Evolutionary conservation across 129 eudicot genomes (phyloP), one percentile per base, ranked within the genome.

Genomic region (Scalesia atractyloides): DNA sequence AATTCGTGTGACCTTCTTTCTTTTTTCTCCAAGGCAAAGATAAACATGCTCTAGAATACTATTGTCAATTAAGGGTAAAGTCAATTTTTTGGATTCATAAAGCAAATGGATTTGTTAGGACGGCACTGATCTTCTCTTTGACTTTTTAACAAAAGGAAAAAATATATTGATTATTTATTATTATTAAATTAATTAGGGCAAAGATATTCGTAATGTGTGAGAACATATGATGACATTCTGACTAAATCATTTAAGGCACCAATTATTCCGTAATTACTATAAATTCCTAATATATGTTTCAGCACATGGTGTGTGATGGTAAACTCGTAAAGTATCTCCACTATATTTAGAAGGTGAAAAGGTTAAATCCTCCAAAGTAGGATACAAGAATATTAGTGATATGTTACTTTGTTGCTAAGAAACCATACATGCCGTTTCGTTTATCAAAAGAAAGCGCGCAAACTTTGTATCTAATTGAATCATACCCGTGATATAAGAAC

Each of bases 81-180:
- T 17, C 59, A 52, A 18, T 19, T 19, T 7, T 18, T 54, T 18
- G 60, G 26, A 17, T 53, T 33, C 60, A 54, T 54, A 54, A 54
- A 54, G 60, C 30, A 54, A 54, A 54, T 54, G 60, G 60, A 19
- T 54, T 54, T 18, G 60, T 54, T 54, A 54, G 6, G 12, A 54
- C 13, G 26, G 20, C 18, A 18, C 16, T 51, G 30, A 54, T 54
- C 0, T 15, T 53, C 9, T 18, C 60, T 54, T 2, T 22, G 2
- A 7, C 9, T 54, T 17, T 54, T 54, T 54, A 18, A 18, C 4
- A 4, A 8, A 53, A 16, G 16, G 17, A 53, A 37, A 37, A 17
- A 39, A 39, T 9, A 39, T 7, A 39, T 39, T 39, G 44, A 39
- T 39, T 6, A 2, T 0, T 9, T 54, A 54, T 17, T 18, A 17